Base-by-base conservation (phyloP, 2,329 filamentous ascomycete species). In the Microdochium trichocladiopsis region DNA sequence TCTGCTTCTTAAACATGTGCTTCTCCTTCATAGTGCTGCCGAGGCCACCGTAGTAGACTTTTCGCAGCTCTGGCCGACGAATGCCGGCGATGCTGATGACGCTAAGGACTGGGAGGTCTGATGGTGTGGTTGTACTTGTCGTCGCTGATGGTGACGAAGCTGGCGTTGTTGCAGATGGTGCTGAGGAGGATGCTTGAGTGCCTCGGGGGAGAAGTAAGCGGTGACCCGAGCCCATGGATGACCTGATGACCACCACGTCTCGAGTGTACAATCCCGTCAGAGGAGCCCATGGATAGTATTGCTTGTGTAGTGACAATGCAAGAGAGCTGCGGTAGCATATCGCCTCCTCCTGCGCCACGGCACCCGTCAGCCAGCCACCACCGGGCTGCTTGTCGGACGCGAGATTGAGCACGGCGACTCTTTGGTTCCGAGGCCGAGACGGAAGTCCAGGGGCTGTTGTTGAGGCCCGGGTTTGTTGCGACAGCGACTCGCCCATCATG, bases 301-400 rank as follows among this genome's bases (percentile, higher is more conserved):
- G 12, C 37, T 47, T 50, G 41, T 57, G 55, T n/a, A 75, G 64
- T 2, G 69, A 69, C 21, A 64, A 56, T 51, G 63, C 72, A 18
- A 76, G 71, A 0, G 72, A 70, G 47, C 72, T 76, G 33, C 80
- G 73, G 57, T 77, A 79, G 65, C 78, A 84, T n/a, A 84, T 69
- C 14, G 75, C 73, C 69, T 84, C 81, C 67, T 84, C 80, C 62
- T 84, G 81, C 2, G 79, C 80, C 11, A 75, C 60, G 51, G 77
- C 68, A 37, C 80, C 80, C 25, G 66, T 69, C 9, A 71, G 61
- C 70, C 78, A 83, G 18, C 78, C 79, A 2, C 82, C 80, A 23
- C 80, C 81, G 0, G 75, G 69, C 4, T 58, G 61, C 8, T 63
- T 56, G 21, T 74, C 73, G 22, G 77, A 82, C 24, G 80, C 80